phyloP scores from a whole-genome alignment of 805 yeast species.

The Kodamaea jinghongensis region DNA sequence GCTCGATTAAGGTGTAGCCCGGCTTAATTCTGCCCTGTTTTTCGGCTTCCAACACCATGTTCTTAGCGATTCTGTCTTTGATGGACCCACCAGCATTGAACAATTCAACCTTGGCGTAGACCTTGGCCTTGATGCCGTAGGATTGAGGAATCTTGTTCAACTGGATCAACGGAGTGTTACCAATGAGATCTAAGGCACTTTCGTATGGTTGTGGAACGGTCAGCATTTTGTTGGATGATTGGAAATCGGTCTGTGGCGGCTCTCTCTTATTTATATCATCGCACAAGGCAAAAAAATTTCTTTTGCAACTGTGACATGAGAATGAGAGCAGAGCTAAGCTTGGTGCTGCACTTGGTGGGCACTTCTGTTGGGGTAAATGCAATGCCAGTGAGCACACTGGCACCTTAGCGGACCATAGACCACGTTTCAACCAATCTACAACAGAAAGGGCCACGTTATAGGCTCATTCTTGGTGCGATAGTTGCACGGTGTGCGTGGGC shows the following conservation, averaged over 20 bases:
- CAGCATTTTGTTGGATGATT: conserved; percentile 3
- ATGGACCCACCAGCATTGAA: conserved; percentile 91
- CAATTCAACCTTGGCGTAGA: conserved; percentile 73
- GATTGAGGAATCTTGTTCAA: conserved; percentile 75
- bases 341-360: background rate
- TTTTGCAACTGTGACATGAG: conserved; percentile 7
- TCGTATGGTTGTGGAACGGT: conserved; percentile 40
- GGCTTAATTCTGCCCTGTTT: conserved; percentile 74
- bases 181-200: conserved; percentile 70
- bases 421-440: background rate
- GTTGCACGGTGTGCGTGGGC: no score
- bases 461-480: no score
- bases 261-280: conserved; percentile 2
- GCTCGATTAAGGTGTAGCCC: conserved; percentile 83
- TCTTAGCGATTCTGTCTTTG: conserved; percentile 82
- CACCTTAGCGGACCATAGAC: background rate
- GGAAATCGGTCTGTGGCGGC: background rate
- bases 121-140: conserved; percentile 66
- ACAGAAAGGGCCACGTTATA: no score
- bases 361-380: background rate
- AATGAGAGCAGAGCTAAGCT: background rate
- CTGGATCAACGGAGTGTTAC: conserved; percentile 79
- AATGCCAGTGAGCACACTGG: background rate
- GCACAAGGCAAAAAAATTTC: conserved; percentile 6
- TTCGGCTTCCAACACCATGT: conserved; percentile 87